These are phyloP conservation scores for Dianthus caryophyllus DNA, from an alignment of 148 eudicot species.

Conservation along the genomic window DNA sequence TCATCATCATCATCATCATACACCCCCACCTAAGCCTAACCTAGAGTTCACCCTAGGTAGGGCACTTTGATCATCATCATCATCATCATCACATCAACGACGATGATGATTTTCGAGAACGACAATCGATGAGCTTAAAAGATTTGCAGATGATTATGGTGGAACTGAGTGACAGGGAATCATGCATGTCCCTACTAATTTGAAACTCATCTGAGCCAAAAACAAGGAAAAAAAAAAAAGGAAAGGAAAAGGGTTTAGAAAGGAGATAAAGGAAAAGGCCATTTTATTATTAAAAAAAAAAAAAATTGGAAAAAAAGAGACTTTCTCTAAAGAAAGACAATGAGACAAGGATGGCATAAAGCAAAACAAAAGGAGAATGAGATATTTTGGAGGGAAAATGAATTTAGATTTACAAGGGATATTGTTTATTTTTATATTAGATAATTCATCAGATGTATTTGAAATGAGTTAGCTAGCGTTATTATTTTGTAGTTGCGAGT, in stretches of 20 bases:
- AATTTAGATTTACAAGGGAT: neutral
- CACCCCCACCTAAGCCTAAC: constrained; percentile 69
- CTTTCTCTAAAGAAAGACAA: constrained; percentile 25
- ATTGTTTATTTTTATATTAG: neutral
- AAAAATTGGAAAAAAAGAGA: neutral
- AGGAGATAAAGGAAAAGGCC: constrained; percentile 24
- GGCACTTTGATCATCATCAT: constrained; percentile 32
- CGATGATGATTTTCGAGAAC: neutral
- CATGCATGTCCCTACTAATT: constrained; percentile 61
- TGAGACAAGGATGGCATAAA: constrained; percentile 32
- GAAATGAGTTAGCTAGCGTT: neutral
- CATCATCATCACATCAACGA: neutral
- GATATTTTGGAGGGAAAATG: neutral
- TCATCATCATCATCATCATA: too few species aligned
- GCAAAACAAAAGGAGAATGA: constrained; percentile 24
- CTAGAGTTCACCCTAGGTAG: constrained; percentile 96
- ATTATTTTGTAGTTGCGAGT: constrained; percentile 3
- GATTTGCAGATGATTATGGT: neutral
- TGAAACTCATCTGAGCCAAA: constrained; percentile 33
- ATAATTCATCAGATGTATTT: constrained; percentile 14
- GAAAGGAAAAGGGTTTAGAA: constrained; percentile 21
- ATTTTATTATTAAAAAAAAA: too few species aligned
- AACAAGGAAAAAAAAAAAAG: constrained; percentile 27
- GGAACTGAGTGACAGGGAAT: constrained; percentile 43
- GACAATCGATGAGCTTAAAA: neutral